Evolutionary conservation across 805 yeast genomes (phyloP).

Genomic region (Lipomyces spencermartinsiae): DNA sequence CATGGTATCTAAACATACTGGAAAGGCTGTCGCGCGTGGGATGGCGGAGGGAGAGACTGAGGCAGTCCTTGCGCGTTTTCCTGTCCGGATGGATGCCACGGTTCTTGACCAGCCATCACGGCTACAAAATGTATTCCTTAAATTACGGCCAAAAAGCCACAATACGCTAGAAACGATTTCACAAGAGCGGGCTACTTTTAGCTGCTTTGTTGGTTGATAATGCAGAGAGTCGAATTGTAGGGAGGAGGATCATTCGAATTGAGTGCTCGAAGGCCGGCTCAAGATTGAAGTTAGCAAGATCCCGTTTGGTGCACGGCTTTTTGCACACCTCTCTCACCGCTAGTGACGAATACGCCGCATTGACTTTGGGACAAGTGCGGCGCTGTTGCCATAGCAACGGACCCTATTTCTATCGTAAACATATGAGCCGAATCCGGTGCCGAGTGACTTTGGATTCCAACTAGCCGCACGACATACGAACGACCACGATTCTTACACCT

Average conservation of each 20-base stretch:
- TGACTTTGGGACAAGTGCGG: background rate
- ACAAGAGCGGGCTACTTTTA: background rate
- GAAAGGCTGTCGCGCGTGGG: constrained; percentile 43
- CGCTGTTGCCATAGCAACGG: constrained; percentile 3
- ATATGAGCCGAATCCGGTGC: background rate
- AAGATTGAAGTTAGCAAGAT: constrained; percentile 3
- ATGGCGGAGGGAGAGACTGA: constrained; percentile 34
- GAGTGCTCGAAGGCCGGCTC: background rate
- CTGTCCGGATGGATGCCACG: constrained; percentile 36
- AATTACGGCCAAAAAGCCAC: background rate
- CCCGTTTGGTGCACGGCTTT: background rate
- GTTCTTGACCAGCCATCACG: constrained; percentile 29
- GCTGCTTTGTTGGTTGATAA: background rate
- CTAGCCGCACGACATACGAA: background rate
- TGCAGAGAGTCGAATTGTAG: background rate
- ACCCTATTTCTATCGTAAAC: background rate
- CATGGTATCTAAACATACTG: constrained; percentile 36
- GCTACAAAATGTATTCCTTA: background rate
- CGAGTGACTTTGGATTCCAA: background rate
- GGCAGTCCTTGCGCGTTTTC: constrained; percentile 33
- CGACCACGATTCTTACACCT: background rate
- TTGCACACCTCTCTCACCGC: background rate
- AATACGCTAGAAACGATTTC: background rate
- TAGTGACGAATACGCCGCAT: background rate
- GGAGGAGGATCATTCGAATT: background rate